Base-by-base conservation (phyloP, 345 rosid genomes). In the Capsella bursapastoris region DNA sequence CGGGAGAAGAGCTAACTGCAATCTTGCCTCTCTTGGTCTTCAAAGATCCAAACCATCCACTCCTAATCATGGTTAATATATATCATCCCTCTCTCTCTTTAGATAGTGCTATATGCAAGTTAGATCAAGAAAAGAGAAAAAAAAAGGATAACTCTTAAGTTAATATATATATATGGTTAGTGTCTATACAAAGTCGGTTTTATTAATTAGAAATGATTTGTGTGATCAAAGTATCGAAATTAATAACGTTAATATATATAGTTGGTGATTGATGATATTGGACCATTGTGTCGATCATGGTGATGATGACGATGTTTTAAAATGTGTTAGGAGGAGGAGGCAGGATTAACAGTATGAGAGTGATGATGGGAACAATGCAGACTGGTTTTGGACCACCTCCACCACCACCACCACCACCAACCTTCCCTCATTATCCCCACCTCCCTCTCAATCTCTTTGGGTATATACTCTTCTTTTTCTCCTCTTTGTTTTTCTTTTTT, bases 1-100 rank as follows among this genome's bases (percentile, higher is more conserved):
- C 71, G 98, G 98, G 15, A 88, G 98, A 78, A 89, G 97, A 81
- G 98, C 98, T 16, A 93, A 93, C 55, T 93, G 98, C 82, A 93
- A 93, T 76, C 96, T 93, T 71, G 98, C 96, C 57, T 93, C 89
- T 64, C 76, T 93, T 51, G 98, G 98, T 75, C 85, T 87, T 79
- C 98, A 93, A 81, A 89, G 96, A 93, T 93, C 97, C 78, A 93
- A 93, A 76, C 97, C 98, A 60, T 91, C 98, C 48, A 93, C 97
- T 63, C 97, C 96, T 50, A 91, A 87, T 66, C 92, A 87, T 72
- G 98, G 97, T 91, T 61, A 57, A 18, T 62, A 57, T 2, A 50
- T 50, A 2, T 57, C 9, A 7, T 40, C 12, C 12, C 29, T 32
- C 57, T 43, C 6, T 12, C 18, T 68, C 14, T 53, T 25, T 41